Evolutionary conservation across 2,329 filamentous ascomycete species (phyloP), one percentile per base, ranked within the genome.

Genomic region (Aspergillus brunneoviolaceus): DNA sequence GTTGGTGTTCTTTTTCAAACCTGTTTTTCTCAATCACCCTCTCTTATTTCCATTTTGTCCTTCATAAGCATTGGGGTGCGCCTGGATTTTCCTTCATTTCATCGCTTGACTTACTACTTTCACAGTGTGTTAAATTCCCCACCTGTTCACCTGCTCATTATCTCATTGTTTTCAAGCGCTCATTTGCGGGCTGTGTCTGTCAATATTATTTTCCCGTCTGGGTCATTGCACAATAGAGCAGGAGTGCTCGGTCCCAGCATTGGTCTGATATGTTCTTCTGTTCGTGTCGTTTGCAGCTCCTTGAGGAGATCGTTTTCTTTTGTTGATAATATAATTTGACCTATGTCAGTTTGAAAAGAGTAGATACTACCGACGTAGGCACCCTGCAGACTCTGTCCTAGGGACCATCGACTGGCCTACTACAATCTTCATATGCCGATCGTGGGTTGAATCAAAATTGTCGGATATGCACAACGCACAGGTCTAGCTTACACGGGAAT

Each of bases 41-140:
- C 35, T 49, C 53, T 29, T 51, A 21, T 62, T 52, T 54, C 39
- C 55, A 55, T 66, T 29, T 57, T 55, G 58, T 56, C 59, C 54
- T 56, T 61, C 35, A 51, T 60, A 58, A 60, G 66, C 66, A 67
- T 68, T 68, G 65, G 63, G 65, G 60, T 66, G 63, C 64, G 63
- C 59, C 60, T 53, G 66, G 61, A 61, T 63, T 63, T 56, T 52
- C 47, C 62, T 61, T 48, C 51, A 64, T 49, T 64, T 63, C 53
- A 55, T 61, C 53, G 54, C 42, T 60, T 61, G 57, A 59, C 51
- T 52, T 60, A 55, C 51, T 49, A 55, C 59, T 64, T 56, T 61
- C 55, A 48, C 42, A 52, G 12, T 61, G 55, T 49, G 52, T 59
- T 55, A 52, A 63, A 58, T 64, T 63, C 57, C 58, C 63, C 61